Evolutionary conservation across 1,284 basidiomycete genomes (phyloP).

Genomic region (Lentinus polychrous): DNA sequence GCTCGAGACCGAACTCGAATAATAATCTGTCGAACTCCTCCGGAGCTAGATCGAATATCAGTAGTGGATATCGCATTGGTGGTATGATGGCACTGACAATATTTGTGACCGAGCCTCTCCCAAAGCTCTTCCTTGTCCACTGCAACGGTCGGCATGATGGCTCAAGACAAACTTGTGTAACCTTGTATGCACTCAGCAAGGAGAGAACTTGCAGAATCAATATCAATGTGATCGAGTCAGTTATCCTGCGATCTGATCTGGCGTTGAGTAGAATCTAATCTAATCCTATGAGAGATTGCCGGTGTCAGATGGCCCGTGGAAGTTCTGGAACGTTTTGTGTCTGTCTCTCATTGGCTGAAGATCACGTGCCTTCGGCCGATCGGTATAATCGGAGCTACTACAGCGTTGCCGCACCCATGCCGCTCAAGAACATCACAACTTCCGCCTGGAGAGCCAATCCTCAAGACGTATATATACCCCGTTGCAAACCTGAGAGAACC

Average conservation of each 20-base stretch:
- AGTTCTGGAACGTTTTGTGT: too few relatives aligned
- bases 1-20: constrained; percentile 96
- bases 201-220: not conserved
- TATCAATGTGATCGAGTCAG: not conserved
- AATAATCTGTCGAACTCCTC: constrained; percentile 94
- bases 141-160: constrained; percentile 85
- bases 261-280: not conserved
- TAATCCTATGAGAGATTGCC: not conserved
- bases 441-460: too few relatives aligned
- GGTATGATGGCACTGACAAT: constrained; percentile 48
- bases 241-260: not conserved
- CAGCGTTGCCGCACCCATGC: too few relatives aligned
- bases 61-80: constrained; percentile 6
- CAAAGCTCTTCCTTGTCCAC: constrained; percentile 96
- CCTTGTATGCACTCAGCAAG: not conserved
- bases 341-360: too few relatives aligned
- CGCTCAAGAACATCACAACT: too few relatives aligned
- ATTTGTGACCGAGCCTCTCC: constrained; percentile 78
- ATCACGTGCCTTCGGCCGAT: too few relatives aligned
- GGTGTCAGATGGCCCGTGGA: too few relatives aligned
- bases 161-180: not conserved
- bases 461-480: too few relatives aligned
- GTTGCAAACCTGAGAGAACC: too few relatives aligned
- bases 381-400: too few relatives aligned
- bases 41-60: constrained; percentile 51